These are phyloP conservation scores for Cerrena zonata DNA, from an alignment of 1,284 basidiomycete species.

Conservation along the genomic window DNA sequence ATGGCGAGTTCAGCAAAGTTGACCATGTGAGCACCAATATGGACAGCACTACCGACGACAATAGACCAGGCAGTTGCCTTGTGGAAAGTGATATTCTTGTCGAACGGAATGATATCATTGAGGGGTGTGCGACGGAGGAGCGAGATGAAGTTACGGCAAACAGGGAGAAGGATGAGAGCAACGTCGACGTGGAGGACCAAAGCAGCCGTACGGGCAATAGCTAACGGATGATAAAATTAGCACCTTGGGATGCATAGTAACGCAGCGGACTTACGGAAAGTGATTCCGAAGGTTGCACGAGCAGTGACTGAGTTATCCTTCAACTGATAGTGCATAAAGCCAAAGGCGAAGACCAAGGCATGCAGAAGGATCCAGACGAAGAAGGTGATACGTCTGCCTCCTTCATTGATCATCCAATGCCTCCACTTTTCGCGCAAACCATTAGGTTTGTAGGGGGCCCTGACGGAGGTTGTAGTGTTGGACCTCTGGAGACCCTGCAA, in stretches of 20 bases:
- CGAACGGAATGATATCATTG: conserved; percentile 82
- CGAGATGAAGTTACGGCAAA: conserved; percentile 88
- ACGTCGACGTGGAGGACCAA: conserved; percentile 83
- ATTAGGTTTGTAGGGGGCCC: conserved; percentile 28
- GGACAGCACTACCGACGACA: conserved; percentile 66
- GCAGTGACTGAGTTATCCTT: conserved; percentile 73
- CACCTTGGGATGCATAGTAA: background rate
- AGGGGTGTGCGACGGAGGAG: conserved; percentile 75
- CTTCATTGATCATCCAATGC: conserved; percentile 89
- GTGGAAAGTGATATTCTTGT: conserved; percentile 85
- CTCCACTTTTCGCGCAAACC: conserved; percentile 45
- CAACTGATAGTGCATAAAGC: conserved; percentile 68
- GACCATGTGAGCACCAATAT: conserved; percentile 73
- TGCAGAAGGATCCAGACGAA: conserved; percentile 73
- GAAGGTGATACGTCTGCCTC: conserved; percentile 72
- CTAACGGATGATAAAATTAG: conserved; percentile 31
- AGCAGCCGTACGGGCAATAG: conserved; percentile 77
- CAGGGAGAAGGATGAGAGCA: conserved; percentile 83
- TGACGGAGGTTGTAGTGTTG: conserved; percentile 33
- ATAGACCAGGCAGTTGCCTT: conserved; percentile 86
- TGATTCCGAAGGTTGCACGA: conserved; percentile 62
- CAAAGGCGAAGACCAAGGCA: conserved; percentile 65
- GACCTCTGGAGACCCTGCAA: conserved; percentile 73
- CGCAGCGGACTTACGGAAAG: conserved; percentile 55
- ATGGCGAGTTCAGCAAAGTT: conserved; percentile 72